Base-by-base conservation (phyloP, 768 basidiomycete genomes). In the Mycena albidolilacea region DNA sequence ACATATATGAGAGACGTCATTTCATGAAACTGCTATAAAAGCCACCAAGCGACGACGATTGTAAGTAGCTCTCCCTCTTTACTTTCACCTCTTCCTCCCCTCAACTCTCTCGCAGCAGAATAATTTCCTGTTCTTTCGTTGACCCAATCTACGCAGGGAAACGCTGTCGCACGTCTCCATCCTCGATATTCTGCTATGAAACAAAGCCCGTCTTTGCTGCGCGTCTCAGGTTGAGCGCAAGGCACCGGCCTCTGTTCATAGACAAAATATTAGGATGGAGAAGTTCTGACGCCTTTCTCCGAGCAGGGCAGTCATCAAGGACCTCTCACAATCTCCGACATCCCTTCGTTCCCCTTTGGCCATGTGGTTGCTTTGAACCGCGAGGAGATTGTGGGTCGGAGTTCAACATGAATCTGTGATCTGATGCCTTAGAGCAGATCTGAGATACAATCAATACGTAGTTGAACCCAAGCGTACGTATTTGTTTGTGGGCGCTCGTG, bases 181-280 rank as follows among this genome's bases (percentile, higher is more conserved):
- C 67, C 65, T 37, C 63, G 76, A 78, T 75, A 74, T 80, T 78
- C 72, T 82, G 79, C 82, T 82, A 81, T 82, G 85, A 84, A 79
- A 78, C 85, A 85, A 80, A 85, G 75, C 77, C 78, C 63, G 55
- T 65, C 76, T 75, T 75, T 64, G 76, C 74, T 71, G 23, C 78
- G 80, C 77, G 71, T 71, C 82, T 82, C 81, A 73, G 48, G 1
- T 84, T 73, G 82, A 83, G 83, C 75, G 80, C 75, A 76, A 77
- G 38, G 77, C 77, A 61, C 41, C 80, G 79, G 78, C 69, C 79
- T 87, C 82, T 88, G 87, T 89, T 90, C 89, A 90, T 89, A 89
- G 88, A 85, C 86, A 84, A 86, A 84, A 87, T 87, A 86, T 86
- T 85, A 83, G 83, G 78, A 39, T 67, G 78, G 84, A 82, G 87